Percentiles rank a stretch among this genome's conserved stretches.
Conservation (phyloP, 768 basidiomycete genomes). For the Suillus tomentosus region DNA sequence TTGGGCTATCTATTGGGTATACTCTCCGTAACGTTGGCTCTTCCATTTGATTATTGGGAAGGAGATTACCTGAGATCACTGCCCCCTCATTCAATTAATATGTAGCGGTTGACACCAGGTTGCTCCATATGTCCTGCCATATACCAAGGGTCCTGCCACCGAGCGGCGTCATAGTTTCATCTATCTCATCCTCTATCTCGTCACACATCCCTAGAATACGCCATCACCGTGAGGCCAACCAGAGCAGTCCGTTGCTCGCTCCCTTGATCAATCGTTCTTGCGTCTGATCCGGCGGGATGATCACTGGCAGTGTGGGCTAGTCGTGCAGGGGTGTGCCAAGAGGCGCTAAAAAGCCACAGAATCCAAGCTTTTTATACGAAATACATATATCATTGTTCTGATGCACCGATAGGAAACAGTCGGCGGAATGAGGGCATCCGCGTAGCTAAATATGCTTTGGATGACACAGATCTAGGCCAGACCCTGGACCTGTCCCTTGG, state of each 20-base stretch:
- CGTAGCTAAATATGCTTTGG: conserved; percentile 4
- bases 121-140: neutral
- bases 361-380: neutral
- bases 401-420: neutral
- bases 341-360: neutral
- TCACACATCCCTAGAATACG: conserved; percentile 5
- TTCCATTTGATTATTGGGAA: conserved; percentile 1
- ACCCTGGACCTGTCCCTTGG: neutral
- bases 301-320: neutral
- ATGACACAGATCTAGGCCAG: conserved; percentile 1
- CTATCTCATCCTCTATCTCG: conserved; percentile 4
- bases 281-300: conserved; percentile 6
- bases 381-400: neutral
- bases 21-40: neutral
- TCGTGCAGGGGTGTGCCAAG: neutral
- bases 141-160: conserved; percentile 2
- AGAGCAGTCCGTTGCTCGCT: neutral
- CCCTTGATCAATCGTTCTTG: neutral
- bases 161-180: conserved; percentile 9
- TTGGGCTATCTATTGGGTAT: neutral
- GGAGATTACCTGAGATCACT: conserved; percentile 3
- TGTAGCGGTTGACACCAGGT: neutral
- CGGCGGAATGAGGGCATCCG: conserved; percentile 14
- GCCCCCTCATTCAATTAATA: conserved; percentile 5
- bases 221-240: neutral